phyloP scores from a whole-genome alignment of 2,329 filamentous ascomycete species.

The Penicillium janthinellum region DNA sequence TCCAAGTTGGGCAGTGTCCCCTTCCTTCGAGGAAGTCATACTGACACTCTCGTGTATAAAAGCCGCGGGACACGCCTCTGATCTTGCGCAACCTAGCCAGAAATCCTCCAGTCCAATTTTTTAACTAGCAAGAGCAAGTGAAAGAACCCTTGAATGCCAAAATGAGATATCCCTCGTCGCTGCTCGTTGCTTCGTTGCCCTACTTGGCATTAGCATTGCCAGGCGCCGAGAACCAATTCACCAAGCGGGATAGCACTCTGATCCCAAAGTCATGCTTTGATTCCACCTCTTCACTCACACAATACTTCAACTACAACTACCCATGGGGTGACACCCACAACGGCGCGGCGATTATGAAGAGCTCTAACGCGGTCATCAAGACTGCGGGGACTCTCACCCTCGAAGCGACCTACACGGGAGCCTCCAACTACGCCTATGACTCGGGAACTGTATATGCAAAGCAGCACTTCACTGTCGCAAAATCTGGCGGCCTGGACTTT shows the following conservation, averaged over 20 bases:
- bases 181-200: conserved; percentile 8
- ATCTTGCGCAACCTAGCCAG: too few relatives aligned
- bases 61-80: too few relatives aligned
- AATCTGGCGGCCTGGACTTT: conserved; percentile 44
- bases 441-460: conserved; percentile 52
- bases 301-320: conserved; percentile 57
- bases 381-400: conserved; percentile 51
- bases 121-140: too few relatives aligned
- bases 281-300: conserved; percentile 33
- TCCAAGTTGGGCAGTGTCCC: too few relatives aligned
- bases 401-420: conserved; percentile 48
- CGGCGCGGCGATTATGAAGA: conserved; percentile 57
- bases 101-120: too few relatives aligned
- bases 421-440: conserved; percentile 53
- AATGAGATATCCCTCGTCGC: conserved; percentile 4
- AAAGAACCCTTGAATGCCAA: neutral
- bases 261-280: conserved; percentile 34
- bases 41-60: too few relatives aligned
- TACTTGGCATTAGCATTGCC: conserved; percentile 8
- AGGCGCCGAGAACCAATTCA: neutral
- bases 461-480: conserved; percentile 44
- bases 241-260: conserved; percentile 21
- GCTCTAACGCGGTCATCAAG: conserved; percentile 46
- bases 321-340: conserved; percentile 63
- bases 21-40: too few relatives aligned